A percentile compares a stretch with the other conserved stretches of the same genome.
Evolutionary conservation across 768 basidiomycete species (phyloP).

Genomic region (Rhodotorula graminis): DNA sequence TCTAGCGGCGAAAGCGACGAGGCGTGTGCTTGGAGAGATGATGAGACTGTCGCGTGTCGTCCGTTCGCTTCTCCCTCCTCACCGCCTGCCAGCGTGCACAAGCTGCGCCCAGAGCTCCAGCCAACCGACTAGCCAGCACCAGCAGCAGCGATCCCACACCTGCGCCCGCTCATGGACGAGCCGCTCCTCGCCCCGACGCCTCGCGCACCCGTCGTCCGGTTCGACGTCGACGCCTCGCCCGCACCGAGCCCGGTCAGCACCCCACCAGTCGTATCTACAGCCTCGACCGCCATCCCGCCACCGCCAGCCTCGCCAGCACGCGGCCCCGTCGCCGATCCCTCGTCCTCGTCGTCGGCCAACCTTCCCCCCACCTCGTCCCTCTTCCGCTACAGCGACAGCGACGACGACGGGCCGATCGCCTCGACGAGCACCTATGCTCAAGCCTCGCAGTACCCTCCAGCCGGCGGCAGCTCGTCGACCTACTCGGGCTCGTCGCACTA

Average conservation of each 20-base stretch:
- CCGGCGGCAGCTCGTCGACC: too few species aligned
- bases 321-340: not conserved
- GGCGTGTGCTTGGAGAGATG: too few species aligned
- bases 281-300: not conserved
- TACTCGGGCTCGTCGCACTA: constrained; percentile 50
- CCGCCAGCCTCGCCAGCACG: constrained; percentile 2
- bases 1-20: too few species aligned
- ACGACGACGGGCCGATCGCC: not conserved
- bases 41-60: too few species aligned
- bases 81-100: too few species aligned
- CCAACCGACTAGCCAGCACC: too few species aligned
- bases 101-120: too few species aligned
- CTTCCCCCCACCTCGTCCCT: not conserved
- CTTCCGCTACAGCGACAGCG: constrained; percentile 16
- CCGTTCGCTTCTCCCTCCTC: too few species aligned
- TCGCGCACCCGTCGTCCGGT: not conserved
- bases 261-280: not conserved
- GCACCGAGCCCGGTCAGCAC: not conserved
- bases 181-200: constrained; percentile 10
- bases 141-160: too few species aligned
- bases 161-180: not conserved
- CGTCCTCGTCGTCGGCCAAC: not conserved
- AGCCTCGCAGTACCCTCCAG: constrained; percentile 15
- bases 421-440: constrained; percentile 19
- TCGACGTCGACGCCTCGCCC: constrained; percentile 6